Evolutionary conservation across 2,329 filamentous ascomycete species (phyloP).

Genomic region (Alternaria incomplexa): DNA sequence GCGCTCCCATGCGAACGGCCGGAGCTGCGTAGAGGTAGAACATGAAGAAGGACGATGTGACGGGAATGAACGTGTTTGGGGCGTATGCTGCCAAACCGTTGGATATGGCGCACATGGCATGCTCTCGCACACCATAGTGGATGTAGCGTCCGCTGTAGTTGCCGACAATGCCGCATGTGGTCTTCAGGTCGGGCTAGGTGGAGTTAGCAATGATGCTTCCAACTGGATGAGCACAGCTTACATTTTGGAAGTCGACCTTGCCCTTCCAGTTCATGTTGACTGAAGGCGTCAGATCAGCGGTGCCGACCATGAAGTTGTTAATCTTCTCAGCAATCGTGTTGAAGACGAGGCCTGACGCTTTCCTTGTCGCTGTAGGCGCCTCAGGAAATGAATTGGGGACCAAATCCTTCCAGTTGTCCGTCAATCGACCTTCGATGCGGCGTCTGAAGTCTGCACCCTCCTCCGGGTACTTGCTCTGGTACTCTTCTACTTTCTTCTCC

Average conservation of each 20-base stretch:
- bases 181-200: slow-evolving; percentile 34
- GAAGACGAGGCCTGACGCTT: slow-evolving; percentile 43
- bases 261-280: slow-evolving; percentile 57
- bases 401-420: slow-evolving; percentile 55
- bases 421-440: slow-evolving; percentile 57
- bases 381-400: slow-evolving; percentile 59
- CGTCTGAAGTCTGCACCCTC: slow-evolving; percentile 56
- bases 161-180: slow-evolving; percentile 59
- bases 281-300: slow-evolving; percentile 60
- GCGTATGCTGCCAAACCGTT: slow-evolving; percentile 63
- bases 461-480: slow-evolving; percentile 55
- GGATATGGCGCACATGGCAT: slow-evolving; percentile 45
- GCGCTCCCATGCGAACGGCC: slow-evolving; percentile 66
- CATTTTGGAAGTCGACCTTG: slow-evolving; percentile 52
- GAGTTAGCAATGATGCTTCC: neutral
- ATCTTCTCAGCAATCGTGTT: slow-evolving; percentile 8
- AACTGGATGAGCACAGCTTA: neutral
- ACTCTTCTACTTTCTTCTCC: slow-evolving; percentile 53
- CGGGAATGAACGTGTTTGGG: slow-evolving; percentile 58
- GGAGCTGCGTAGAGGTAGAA: slow-evolving; percentile 66
- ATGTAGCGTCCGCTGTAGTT: slow-evolving; percentile 62
- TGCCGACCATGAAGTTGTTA: slow-evolving; percentile 77
- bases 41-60: slow-evolving; percentile 67
- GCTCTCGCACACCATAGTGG: slow-evolving; percentile 47
- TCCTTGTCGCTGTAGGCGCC: slow-evolving; percentile 57